A percentile compares a stretch with the other conserved stretches of the same genome.
Evolutionary conservation across 495 filamentous ascomycete species (phyloP).

Genomic region (Letharia lupina): DNA sequence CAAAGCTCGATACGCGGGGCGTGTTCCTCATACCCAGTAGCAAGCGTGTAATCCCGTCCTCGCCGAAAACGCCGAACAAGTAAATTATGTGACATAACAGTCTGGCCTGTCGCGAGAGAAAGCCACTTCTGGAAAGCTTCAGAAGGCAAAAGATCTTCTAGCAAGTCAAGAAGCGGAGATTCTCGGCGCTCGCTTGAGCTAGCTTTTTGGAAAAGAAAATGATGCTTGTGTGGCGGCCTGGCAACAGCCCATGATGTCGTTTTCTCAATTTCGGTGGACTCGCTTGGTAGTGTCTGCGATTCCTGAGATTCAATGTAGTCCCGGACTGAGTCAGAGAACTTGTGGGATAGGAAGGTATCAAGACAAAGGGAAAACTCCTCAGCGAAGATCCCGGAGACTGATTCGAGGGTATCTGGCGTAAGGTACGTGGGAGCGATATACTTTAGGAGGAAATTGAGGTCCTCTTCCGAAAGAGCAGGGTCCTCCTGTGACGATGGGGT

Average conservation of each 20-base stretch:
- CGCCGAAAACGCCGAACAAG: conserved; percentile 76
- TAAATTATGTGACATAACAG: conserved; percentile 53
- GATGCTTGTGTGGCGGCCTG: conserved; percentile 88
- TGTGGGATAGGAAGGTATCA: conserved; percentile 64
- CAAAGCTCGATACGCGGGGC: conserved; percentile 81
- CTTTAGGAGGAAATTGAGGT: conserved; percentile 78
- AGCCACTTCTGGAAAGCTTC: conserved; percentile 89
- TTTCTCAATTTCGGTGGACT: conserved; percentile 50
- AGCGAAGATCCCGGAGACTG: conserved; percentile 66
- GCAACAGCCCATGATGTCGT: conserved; percentile 60
- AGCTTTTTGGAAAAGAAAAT: conserved; percentile 70
- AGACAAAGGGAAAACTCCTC: conserved; percentile 77
- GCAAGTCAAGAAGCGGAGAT: conserved; percentile 63
- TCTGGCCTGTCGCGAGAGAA: conserved; percentile 62
- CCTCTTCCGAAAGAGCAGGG: conserved; percentile 57
- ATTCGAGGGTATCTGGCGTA: conserved; percentile 85
- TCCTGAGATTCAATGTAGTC: conserved; percentile 61
- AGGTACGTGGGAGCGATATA: conserved; percentile 86
- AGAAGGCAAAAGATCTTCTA: conserved; percentile 73
- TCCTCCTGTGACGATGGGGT: conserved; percentile 30
- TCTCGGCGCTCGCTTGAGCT: conserved; percentile 27
- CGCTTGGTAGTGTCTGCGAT: conserved; percentile 33
- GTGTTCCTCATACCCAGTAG: conserved; percentile 67
- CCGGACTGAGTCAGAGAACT: conserved; percentile 61
- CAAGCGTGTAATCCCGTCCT: conserved; percentile 86